Evolutionary conservation across 2,329 filamentous ascomycete genomes (phyloP).

Genomic region (Ilyonectria mors-panacis): DNA sequence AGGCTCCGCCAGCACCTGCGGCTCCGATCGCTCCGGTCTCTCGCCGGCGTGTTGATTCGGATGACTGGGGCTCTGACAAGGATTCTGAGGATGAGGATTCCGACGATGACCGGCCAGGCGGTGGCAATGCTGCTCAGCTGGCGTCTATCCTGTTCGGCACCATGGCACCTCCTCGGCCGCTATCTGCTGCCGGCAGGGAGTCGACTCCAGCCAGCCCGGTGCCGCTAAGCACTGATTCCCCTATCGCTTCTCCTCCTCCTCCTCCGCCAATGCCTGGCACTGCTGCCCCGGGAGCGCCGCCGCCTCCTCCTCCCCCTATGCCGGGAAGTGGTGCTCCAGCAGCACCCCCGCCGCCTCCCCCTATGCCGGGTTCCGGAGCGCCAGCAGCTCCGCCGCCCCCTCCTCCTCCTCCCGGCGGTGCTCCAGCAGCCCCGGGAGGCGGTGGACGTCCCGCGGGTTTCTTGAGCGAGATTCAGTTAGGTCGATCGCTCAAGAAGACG

Average conservation of each 20-base stretch:
- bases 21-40: conserved; percentile 63
- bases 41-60: conserved; percentile 73
- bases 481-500: conserved; percentile 86
- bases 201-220: conserved; percentile 58
- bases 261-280: conserved; percentile 52
- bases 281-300: conserved; percentile 51
- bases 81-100: conserved; percentile 66
- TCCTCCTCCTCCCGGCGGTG: conserved; percentile 62
- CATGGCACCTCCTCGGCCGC: conserved; percentile 92
- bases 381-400: conserved; percentile 59
- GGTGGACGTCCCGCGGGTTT: conserved; percentile 73
- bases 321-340: conserved; percentile 55
- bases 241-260: conserved; percentile 57
- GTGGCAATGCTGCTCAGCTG: conserved; percentile 89
- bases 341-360: conserved; percentile 54
- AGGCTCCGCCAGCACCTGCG: conserved; percentile 58
- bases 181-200: conserved; percentile 86
- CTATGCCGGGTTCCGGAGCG: conserved; percentile 50
- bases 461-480: conserved; percentile 86
- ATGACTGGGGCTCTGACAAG: conserved; percentile 85
- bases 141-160: conserved; percentile 97
- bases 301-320: conserved; percentile 52
- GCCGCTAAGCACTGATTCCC: conserved; percentile 58
- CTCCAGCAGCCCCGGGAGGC: conserved; percentile 61
- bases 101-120: conserved; percentile 82